Conservation (phyloP, 768 basidiomycete genomes). For the Macrolepiota fuliginosa region DNA sequence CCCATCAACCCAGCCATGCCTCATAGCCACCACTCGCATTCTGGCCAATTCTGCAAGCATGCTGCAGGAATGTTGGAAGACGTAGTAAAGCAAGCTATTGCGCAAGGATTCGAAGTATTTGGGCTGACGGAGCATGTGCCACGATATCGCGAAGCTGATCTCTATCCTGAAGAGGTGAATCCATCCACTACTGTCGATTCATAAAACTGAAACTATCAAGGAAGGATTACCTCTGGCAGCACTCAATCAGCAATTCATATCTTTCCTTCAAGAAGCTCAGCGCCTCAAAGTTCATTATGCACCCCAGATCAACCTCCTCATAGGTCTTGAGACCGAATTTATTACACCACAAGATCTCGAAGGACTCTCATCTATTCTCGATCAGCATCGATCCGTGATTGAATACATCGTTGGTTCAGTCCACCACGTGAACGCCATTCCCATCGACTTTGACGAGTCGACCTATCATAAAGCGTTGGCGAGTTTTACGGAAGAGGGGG, state of each 20-base stretch:
- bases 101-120: slow-evolving; percentile 74
- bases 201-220: slow-evolving; percentile 34
- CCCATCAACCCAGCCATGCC: slow-evolving; percentile 46
- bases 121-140: slow-evolving; percentile 94
- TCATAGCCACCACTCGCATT: slow-evolving; percentile 86
- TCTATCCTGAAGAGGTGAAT: slow-evolving; percentile 95
- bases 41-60: slow-evolving; percentile 92
- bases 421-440: slow-evolving; percentile 84
- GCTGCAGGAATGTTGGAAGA: slow-evolving; percentile 79
- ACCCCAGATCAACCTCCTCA: slow-evolving; percentile 67
- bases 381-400: slow-evolving; percentile 46
- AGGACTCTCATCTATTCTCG: slow-evolving; percentile 51
- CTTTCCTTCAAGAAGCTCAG: slow-evolving; percentile 77
- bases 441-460: slow-evolving; percentile 86
- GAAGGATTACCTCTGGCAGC: slow-evolving; percentile 46
- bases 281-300: slow-evolving; percentile 66
- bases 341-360: slow-evolving; percentile 70
- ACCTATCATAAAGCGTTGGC: slow-evolving; percentile 66
- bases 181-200: not conserved
- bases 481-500: slow-evolving; percentile 28
- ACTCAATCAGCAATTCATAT: slow-evolving; percentile 64
- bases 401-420: slow-evolving; percentile 92
- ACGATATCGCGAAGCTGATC: slow-evolving; percentile 73
- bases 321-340: slow-evolving; percentile 92
- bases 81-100: slow-evolving; percentile 78